These are phyloP conservation scores for Diutina sp. DNA, from an alignment of 1,139 yeast species.

Conservation along the genomic window DNA sequence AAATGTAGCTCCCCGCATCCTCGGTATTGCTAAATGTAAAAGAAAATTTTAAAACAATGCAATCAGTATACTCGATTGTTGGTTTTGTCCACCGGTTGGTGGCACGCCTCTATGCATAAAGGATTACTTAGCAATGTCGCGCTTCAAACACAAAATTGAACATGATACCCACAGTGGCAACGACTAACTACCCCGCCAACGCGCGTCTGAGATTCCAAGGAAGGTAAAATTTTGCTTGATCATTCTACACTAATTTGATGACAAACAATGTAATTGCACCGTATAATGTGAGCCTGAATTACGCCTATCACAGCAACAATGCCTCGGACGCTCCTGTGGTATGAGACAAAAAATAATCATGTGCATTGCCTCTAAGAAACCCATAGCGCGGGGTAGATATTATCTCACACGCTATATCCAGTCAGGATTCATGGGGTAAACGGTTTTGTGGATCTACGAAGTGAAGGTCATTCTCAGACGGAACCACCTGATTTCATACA, in stretches of 20 bases:
- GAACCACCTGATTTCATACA: no score
- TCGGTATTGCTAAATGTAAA: neutral
- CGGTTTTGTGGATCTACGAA: no score
- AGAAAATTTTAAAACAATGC: neutral
- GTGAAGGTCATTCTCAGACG: no score
- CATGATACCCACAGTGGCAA: neutral
- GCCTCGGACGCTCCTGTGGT: neutral
- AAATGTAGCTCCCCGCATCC: neutral
- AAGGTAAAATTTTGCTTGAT: no score
- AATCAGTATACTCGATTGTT: neutral
- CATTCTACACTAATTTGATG: no score
- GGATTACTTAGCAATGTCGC: neutral
- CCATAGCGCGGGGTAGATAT: neutral
- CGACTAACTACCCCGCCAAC: neutral
- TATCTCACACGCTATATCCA: no score
- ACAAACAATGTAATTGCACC: neutral
- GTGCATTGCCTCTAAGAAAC: neutral
- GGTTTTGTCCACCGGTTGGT: neutral
- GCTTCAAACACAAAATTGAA: neutral
- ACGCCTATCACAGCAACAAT: neutral
- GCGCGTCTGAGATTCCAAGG: neutral
- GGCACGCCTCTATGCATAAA: neutral
- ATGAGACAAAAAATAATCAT: no score
- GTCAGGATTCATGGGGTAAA: neutral
- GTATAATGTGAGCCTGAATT: neutral